These are phyloP conservation scores for Chrysanthemum lavandulifolium DNA, from an alignment of 129 eudicot genomes.

Conservation along the genomic window DNA sequence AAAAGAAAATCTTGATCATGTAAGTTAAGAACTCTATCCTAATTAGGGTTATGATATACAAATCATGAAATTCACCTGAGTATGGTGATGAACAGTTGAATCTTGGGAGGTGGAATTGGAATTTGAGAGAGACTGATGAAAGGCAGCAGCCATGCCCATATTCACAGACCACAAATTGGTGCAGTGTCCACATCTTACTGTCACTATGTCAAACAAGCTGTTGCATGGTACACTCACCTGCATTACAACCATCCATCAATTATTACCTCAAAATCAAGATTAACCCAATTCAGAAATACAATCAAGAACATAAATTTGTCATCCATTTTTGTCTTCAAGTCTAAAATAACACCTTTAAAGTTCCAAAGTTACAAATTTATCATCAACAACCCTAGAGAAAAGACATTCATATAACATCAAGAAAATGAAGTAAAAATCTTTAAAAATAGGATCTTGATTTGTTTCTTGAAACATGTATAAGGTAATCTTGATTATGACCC, in stretches of 20 bases:
- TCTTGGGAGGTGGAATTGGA: slow-evolving; percentile 40
- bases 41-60: slow-evolving; percentile 11
- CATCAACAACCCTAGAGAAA: slow-evolving; percentile 33
- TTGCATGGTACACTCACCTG: slow-evolving; percentile 99
- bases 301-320: slow-evolving; percentile 15
- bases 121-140: slow-evolving; percentile 52
- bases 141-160: slow-evolving; percentile 83
- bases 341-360: slow-evolving; percentile 25
- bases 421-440: slow-evolving; percentile 2
- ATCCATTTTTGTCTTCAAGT: slow-evolving; percentile 27
- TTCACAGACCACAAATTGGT: slow-evolving; percentile 90
- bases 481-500: slow-evolving; percentile 21
- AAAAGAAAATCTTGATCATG: not conserved
- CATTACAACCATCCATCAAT: slow-evolving; percentile 24
- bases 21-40: not conserved
- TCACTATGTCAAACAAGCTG: slow-evolving; percentile 80
- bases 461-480: slow-evolving; percentile 6
- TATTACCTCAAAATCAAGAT: slow-evolving; percentile 30
- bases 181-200: slow-evolving; percentile 98
- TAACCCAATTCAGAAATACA: slow-evolving; percentile 27
- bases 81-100: slow-evolving; percentile 29
- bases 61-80: slow-evolving; percentile 27
- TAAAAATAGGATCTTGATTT: slow-evolving; percentile 16
- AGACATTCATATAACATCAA: not conserved
- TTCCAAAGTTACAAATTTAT: slow-evolving; percentile 25